Evolutionary conservation across 805 yeast species (phyloP), one percentile per base, ranked within the genome.

Genomic region (Candida silvicultrix): DNA sequence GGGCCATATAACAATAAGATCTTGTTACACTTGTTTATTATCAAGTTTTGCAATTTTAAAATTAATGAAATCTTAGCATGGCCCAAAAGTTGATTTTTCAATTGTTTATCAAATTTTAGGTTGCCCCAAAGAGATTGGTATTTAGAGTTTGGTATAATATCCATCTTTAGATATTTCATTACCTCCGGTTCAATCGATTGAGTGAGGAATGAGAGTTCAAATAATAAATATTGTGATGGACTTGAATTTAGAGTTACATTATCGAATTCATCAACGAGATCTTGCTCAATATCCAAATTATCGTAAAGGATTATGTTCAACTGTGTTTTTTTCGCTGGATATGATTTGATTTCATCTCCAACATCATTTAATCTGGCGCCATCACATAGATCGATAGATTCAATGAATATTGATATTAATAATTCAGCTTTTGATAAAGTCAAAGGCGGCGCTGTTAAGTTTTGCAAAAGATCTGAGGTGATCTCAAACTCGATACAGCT

Each of bases 1-100:
- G 75, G 71, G 0, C 77, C 77, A 53, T 71, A 69, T 1, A 71
- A 50, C 5, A 65, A 43, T 12, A 63, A 45, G 5, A 64, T 41
- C 34, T 55, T 49, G 40, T 49, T 56, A 15, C 42, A 41, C 2
- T 53, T 45, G 20, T 52, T 42, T 15, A 47, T 40, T 22, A n/a
- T 32, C 25, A 22, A 37, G 12, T 18, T 36, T 41, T 4, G 40
- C 16, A 37, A 45, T 29, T 25, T 52, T 40, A 44, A 19, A 35
- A 59, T 59, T 29, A 66, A 48, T 2, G 69, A 57, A 8, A 65
- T 57, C 14, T 63, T 63, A 22, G 68, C 60, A 49, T 65, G 63
- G 31, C 59, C 59, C 42, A 58, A 60, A 28, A 69, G 43, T 22
- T 54, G 54, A 22, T 60, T 57, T 49, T 68, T 69, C 18, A 68